Conservation (phyloP, 345 rosid species). For the Moringa oleifera region DNA sequence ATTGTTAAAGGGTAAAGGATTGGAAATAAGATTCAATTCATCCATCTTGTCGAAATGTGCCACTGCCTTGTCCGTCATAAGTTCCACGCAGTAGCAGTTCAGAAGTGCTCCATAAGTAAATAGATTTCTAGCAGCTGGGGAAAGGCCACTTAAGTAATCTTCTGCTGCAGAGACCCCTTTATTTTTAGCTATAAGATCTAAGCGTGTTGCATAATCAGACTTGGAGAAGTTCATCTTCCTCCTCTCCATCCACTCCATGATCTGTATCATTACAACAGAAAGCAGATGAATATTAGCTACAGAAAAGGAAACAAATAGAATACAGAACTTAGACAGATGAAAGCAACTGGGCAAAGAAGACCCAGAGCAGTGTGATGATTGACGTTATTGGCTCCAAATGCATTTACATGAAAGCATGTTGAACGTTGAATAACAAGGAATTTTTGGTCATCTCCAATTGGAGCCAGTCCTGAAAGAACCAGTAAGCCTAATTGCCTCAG, state of each 20-base stretch:
- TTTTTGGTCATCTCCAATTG: background rate
- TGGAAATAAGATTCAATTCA: conserved; percentile 28
- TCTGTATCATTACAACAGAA: conserved; percentile 25
- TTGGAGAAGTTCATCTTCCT: conserved; percentile 36
- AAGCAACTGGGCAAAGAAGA: background rate
- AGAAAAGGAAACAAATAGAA: background rate
- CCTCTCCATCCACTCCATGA: conserved; percentile 81
- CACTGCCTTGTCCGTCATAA: conserved; percentile 46
- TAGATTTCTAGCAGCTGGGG: conserved; percentile 27
- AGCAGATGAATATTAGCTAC: background rate
- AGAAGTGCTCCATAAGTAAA: conserved; percentile 52
- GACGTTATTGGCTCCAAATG: too few species aligned
- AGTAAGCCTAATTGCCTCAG: too few species aligned
- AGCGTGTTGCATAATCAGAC: conserved; percentile 38
- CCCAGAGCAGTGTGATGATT: too few species aligned
- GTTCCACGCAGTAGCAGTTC: conserved; percentile 52
- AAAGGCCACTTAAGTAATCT: conserved; percentile 38
- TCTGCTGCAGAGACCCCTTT: conserved; percentile 63
- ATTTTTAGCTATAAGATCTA: conserved; percentile 59
- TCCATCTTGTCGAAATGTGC: conserved; percentile 51
- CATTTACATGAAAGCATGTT: background rate
- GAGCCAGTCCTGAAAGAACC: background rate
- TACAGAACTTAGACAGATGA: background rate
- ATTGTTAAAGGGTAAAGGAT: conserved; percentile 47
- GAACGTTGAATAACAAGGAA: background rate